Conservation (phyloP, 495 filamentous ascomycete genomes). For the Aspergillus wentii region DNA sequence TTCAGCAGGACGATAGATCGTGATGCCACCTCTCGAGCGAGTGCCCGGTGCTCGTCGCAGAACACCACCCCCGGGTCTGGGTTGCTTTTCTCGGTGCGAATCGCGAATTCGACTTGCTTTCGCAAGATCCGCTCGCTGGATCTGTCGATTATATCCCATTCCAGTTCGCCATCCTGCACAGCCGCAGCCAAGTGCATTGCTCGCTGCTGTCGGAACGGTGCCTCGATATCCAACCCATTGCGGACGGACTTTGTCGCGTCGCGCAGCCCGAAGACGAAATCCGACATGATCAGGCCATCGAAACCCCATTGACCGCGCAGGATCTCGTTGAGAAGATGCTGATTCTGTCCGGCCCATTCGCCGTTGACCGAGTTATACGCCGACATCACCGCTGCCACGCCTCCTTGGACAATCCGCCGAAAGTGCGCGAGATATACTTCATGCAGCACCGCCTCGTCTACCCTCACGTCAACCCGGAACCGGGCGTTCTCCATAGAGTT, state of each 20-base stretch:
- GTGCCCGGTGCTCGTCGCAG: conserved; percentile 14
- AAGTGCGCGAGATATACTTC: conserved; percentile 13
- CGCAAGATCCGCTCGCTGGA: conserved; percentile 3
- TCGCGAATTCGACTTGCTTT: conserved; percentile 3
- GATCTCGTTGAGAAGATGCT: conserved; percentile 6
- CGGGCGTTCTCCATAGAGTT: conserved; percentile 14
- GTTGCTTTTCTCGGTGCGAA: conserved; percentile 44
- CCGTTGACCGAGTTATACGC: conserved; percentile 17
- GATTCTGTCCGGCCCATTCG: conserved; percentile 11
- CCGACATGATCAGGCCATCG: conserved; percentile 10
- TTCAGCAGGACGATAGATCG: conserved; percentile 52
- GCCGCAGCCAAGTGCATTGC: not conserved
- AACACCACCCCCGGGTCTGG: conserved; percentile 35
- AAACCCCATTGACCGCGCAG: conserved; percentile 12
- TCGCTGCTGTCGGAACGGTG: conserved; percentile 14
- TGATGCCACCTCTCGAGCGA: conserved; percentile 46
- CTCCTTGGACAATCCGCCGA: conserved; percentile 3
- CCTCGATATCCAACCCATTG: conserved; percentile 17
- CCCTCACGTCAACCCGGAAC: conserved; percentile 9
- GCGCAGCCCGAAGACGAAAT: conserved; percentile 15
- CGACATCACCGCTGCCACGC: conserved; percentile 10
- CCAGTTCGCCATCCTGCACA: conserved; percentile 7
- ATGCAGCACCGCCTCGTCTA: conserved; percentile 12
- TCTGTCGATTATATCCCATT: conserved; percentile 3
- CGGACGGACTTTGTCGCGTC: conserved; percentile 9